Base-by-base conservation (phyloP, 2,329 filamentous ascomycete genomes). In the Alternaria sp. region DNA sequence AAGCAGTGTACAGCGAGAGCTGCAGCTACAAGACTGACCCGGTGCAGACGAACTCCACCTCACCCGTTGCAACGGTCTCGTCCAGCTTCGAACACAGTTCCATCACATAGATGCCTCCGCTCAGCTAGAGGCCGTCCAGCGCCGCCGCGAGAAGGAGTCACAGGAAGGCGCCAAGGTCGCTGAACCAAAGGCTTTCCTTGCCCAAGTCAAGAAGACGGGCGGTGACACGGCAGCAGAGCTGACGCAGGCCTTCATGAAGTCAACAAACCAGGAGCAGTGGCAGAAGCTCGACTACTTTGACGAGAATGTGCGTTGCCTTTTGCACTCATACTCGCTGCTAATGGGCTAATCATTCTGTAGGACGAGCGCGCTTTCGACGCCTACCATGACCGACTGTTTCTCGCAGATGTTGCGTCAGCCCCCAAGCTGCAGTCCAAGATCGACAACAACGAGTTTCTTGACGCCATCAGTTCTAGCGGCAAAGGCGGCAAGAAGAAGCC, bases 71-170 rank as follows among this genome's bases (percentile, higher is more conserved):
- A 89, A 90, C 41, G 90, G 92, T 2, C 87, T 97, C 45, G 91
- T 97, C 43, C 92, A 97, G 75, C 88, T 99, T 74, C 91, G 94
- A 4, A 93, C 95, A 0, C 92, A 97, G 74, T 91, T 97, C 63
- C 93, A 97, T 80, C 93, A 98, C 80, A 85, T 98, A 68, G 95
- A 98, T 80, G 94, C 95, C 4, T 81, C 89, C 46, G 85, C 90
- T 48, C 93, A 97, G 71, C 85, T 92, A 57, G 88, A 91, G 36
- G 86, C 86, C 72, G 81, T 76, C 48, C 71, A 74, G 66, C 79
- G 70, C 70, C 75, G 74, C 57, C 77, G 74, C 67, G 81, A 77
- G 65, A 78, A 80, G 54, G 83, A 86, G 58, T 84, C 84, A 8
- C 79, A 67, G 52, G 81, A 78, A 63, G 79, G 69, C 72, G 79